These are phyloP conservation scores for Evansstolkia leycettana DNA, from an alignment of 495 filamentous ascomycete species.

Conservation along the genomic window DNA sequence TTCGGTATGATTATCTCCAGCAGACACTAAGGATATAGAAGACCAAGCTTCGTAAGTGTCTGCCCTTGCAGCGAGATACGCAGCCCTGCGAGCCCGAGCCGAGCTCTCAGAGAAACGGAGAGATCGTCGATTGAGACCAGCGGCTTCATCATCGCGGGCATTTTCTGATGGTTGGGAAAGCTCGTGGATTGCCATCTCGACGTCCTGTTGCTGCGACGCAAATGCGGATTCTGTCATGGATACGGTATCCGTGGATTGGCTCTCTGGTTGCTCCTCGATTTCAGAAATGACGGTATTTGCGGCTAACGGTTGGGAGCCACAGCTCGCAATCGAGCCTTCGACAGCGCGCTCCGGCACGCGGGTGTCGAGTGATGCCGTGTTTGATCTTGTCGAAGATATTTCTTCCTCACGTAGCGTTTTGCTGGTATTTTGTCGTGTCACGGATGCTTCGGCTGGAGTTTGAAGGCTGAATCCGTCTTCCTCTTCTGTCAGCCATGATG, in stretches of 20 bases:
- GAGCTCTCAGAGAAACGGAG: neutral
- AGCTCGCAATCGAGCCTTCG: too few relatives aligned
- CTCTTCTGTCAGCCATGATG: constrained; percentile 13
- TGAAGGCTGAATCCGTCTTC: constrained; percentile 3
- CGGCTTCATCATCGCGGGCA: too few relatives aligned
- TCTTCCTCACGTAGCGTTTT: too few relatives aligned
- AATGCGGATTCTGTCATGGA: constrained; percentile 11
- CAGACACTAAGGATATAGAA: constrained; percentile 31
- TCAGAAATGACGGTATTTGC: too few relatives aligned
- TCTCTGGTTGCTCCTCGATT: constrained; percentile 4
- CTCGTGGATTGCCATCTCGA: neutral
- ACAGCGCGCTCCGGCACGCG: too few relatives aligned
- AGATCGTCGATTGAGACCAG: neutral
- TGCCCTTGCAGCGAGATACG: constrained; percentile 27
- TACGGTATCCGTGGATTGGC: neutral
- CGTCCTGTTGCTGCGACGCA: constrained; percentile 6
- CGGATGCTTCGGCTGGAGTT: neutral
- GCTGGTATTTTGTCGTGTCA: neutral
- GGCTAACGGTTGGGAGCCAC: too few relatives aligned
- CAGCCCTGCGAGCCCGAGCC: constrained; percentile 7
- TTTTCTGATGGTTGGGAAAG: too few relatives aligned
- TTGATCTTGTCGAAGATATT: too few relatives aligned
- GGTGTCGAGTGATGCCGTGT: too few relatives aligned
- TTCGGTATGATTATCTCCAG: constrained; percentile 32
- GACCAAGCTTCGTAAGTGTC: constrained; percentile 31